A percentile compares a stretch with the other conserved stretches of the same genome.
Conservation (phyloP, 2,329 filamentous ascomycete genomes). For the Aspergillus hortae region DNA sequence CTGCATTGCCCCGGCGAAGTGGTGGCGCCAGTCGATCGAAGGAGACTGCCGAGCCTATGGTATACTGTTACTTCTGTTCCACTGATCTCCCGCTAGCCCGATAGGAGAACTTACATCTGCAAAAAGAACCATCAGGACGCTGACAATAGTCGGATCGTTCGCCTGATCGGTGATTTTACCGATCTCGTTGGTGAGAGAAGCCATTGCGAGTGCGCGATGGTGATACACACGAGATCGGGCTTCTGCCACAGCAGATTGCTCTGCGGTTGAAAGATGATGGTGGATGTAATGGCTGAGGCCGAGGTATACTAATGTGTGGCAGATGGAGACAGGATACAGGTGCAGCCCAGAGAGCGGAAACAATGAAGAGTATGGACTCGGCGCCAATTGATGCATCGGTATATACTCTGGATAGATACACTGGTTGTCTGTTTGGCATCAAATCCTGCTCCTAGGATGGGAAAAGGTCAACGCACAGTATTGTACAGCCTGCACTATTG, state of each 20-base stretch:
- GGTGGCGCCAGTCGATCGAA: constrained; percentile 5
- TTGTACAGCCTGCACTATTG: neutral
- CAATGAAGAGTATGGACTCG: constrained; percentile 1
- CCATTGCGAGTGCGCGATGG: constrained; percentile 6
- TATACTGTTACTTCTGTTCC: neutral
- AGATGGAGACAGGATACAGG: neutral
- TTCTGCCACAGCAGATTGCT: neutral
- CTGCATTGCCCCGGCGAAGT: constrained; percentile 4
- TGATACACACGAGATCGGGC: constrained; percentile 3
- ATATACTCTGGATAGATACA: constrained; percentile 1
- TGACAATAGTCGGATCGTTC: constrained; percentile 4
- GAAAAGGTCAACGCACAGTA: constrained; percentile 5
- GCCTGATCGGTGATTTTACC: neutral
- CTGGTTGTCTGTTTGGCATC: constrained; percentile 3
- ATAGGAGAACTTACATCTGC: constrained; percentile 3
- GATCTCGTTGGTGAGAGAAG: constrained; percentile 1
- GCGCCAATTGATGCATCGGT: constrained; percentile 2
- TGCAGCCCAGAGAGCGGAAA: constrained; percentile 3
- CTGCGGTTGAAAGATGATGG: neutral
- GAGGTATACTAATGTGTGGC: constrained; percentile 5
- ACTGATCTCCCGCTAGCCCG: too few relatives aligned
- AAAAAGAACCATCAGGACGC: constrained; percentile 8
- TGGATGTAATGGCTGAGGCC: constrained; percentile 5
- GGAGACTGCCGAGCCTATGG: constrained; percentile 3
- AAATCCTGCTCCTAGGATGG: neutral